phyloP scores from a whole-genome alignment of 805 yeast species.

The Ogataea pini region DNA sequence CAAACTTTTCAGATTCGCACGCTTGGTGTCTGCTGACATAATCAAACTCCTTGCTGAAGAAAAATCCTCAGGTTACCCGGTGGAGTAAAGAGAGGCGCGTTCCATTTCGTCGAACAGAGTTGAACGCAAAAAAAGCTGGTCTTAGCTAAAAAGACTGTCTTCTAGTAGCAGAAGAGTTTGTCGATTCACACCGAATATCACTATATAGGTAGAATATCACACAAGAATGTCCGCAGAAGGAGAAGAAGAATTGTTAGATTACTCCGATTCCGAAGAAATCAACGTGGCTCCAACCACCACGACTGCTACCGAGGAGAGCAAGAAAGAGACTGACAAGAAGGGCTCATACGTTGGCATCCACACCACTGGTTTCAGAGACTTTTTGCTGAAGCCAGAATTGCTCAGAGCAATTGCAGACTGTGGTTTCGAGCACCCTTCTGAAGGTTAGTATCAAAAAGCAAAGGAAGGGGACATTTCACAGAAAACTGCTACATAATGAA shows the following conservation, averaged over 20 bases:
- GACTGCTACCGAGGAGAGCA: slow-evolving; percentile 42
- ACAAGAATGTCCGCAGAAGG: slow-evolving; percentile 84
- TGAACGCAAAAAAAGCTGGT: neutral
- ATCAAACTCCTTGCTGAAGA: neutral
- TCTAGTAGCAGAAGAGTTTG: neutral
- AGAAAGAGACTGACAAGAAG: slow-evolving; percentile 75
- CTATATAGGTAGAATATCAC: slow-evolving; percentile 1
- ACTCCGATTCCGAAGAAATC: slow-evolving; percentile 97
- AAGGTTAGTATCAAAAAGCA: slow-evolving; percentile 63
- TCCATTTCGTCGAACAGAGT: neutral
- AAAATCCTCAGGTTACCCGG: slow-evolving; percentile 14
- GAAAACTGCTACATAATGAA: slow-evolving; percentile 5
- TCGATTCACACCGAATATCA: neutral
- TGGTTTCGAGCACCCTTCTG: slow-evolving; percentile 99
- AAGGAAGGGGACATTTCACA: neutral
- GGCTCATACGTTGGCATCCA: slow-evolving; percentile 98
- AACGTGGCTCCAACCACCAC: slow-evolving; percentile 63
- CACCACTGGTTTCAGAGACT: slow-evolving; percentile 98
- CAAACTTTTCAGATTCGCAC: slow-evolving; percentile 1
- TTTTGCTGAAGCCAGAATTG: slow-evolving; percentile 92
- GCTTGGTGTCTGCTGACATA: neutral
- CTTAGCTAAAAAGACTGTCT: too few relatives aligned
- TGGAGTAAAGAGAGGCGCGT: slow-evolving; percentile 3
- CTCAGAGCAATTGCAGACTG: slow-evolving; percentile 97
- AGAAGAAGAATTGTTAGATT: slow-evolving; percentile 98